These are phyloP conservation scores for Lactarius quietus DNA, from an alignment of 768 basidiomycete genomes.

Conservation along the genomic window DNA sequence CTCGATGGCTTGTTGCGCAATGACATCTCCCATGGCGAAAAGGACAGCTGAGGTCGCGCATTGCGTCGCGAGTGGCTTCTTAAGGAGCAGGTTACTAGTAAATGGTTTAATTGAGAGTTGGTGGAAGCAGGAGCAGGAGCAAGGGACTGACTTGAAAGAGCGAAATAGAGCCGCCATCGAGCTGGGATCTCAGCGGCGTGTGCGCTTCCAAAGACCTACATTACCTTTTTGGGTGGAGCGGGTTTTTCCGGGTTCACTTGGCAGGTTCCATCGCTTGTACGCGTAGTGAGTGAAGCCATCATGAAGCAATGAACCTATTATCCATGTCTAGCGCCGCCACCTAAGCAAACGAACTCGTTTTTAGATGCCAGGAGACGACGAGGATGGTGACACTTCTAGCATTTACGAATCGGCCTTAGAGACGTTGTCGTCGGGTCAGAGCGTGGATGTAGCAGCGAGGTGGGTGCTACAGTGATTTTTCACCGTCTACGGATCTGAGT, in stretches of 20 bases:
- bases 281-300: too few relatives aligned
- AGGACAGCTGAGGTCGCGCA: conserved; percentile 62
- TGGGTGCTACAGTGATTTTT: background rate
- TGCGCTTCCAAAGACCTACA: too few relatives aligned
- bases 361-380: background rate
- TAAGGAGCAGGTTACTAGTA: conserved; percentile 53
- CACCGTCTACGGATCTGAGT: background rate
- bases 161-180: conserved; percentile 35
- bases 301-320: too few relatives aligned
- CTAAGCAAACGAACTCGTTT: background rate
- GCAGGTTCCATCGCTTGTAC: too few relatives aligned
- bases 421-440: background rate
- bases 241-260: too few relatives aligned
- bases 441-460: background rate
- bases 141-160: conserved; percentile 37
- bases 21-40: conserved; percentile 72
- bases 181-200: too few relatives aligned
- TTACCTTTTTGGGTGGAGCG: too few relatives aligned
- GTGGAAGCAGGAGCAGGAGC: background rate
- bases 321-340: background rate
- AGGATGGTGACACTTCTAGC: background rate
- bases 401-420: too few relatives aligned
- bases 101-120: conserved; percentile 1
- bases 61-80: conserved; percentile 60
- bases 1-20: conserved; percentile 87